Evolutionary conservation across 768 basidiomycete species (phyloP).

Genomic region (Leccinum longicurvipes): DNA sequence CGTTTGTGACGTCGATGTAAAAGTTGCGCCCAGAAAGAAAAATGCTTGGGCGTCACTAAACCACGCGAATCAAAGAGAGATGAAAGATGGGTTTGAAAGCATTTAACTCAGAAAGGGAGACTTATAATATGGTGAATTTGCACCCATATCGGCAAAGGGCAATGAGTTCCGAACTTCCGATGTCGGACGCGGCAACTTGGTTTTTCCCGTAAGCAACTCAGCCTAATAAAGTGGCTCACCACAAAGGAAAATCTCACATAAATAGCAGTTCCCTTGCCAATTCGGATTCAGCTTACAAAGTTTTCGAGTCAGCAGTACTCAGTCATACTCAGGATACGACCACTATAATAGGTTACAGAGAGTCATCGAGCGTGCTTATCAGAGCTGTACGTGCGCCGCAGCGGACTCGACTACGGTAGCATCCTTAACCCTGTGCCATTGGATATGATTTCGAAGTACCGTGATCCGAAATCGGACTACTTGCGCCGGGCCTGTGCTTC

Average conservation of each 20-base stretch:
- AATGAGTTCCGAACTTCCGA: background rate
- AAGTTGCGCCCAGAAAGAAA: too few species aligned
- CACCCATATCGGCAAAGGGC: background rate
- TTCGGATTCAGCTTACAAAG: conserved; percentile 2
- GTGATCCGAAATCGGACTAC: too few species aligned
- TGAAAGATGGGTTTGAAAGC: background rate
- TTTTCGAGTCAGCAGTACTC: background rate
- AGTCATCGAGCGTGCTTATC: too few species aligned
- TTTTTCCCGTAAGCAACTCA: background rate
- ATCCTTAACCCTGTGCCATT: background rate
- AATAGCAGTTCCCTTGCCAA: too few species aligned
- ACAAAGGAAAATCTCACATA: background rate
- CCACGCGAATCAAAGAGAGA: background rate
- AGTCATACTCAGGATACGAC: background rate
- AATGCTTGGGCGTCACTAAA: background rate
- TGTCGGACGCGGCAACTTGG: background rate
- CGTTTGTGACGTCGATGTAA: background rate
- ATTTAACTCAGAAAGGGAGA: background rate
- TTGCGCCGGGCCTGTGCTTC: background rate
- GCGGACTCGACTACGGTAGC: background rate
- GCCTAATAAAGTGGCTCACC: background rate
- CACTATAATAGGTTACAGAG: background rate
- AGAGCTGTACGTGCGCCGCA: background rate
- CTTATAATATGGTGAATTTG: background rate
- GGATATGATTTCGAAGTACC: background rate